Conservation (phyloP, 2,329 filamentous ascomycete species). For the Alternaria incomplexa region DNA sequence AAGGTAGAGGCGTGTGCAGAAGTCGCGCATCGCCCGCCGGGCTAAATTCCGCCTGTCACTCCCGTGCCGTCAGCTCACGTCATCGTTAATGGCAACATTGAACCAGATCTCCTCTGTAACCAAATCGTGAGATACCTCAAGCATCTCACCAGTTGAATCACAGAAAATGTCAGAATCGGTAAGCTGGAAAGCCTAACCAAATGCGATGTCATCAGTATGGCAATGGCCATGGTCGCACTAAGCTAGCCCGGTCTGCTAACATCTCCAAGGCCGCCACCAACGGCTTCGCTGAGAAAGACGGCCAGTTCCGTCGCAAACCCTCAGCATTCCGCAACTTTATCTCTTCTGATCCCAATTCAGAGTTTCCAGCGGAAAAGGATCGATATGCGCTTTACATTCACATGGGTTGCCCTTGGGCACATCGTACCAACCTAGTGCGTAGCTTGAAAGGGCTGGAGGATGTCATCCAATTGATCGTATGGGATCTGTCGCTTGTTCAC, state of each 20-base stretch:
- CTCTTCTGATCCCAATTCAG: conserved; percentile 56
- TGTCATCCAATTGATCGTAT: conserved; percentile 56
- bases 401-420: conserved; percentile 68
- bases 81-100: neutral
- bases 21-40: neutral
- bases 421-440: conserved; percentile 56
- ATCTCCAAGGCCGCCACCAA: neutral
- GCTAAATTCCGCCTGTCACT: neutral
- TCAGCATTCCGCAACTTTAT: conserved; percentile 63
- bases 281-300: conserved; percentile 52
- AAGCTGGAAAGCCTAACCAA: neutral
- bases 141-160: neutral
- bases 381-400: conserved; percentile 70
- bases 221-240: neutral
- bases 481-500: conserved; percentile 43
- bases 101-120: neutral
- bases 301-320: conserved; percentile 63
- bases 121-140: neutral
- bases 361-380: conserved; percentile 64
- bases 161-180: neutral
- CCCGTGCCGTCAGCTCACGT: neutral
- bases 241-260: neutral
- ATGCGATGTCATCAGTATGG: neutral
- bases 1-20: neutral
- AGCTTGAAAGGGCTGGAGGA: conserved; percentile 59